Conservation (phyloP, 2,329 filamentous ascomycete species). For the Fusarium robinianum region DNA sequence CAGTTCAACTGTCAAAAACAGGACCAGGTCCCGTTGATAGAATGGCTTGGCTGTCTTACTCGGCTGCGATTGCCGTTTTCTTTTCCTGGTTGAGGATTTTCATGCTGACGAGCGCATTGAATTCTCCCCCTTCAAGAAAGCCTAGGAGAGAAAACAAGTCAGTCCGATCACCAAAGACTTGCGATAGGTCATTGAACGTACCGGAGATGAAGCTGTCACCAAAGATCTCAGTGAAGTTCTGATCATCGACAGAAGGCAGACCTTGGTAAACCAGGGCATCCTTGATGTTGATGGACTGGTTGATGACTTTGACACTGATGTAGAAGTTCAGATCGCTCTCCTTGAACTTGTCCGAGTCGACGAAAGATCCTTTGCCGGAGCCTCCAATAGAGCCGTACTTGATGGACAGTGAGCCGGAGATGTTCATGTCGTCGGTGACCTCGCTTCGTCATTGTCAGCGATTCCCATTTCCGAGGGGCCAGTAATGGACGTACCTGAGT, state of each 20-base stretch:
- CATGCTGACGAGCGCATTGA: slow-evolving; percentile 10
- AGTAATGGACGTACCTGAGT: no score
- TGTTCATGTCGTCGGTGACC: slow-evolving; percentile 8
- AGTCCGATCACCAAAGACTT: no score
- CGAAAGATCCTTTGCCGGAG: background rate
- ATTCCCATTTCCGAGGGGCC: no score
- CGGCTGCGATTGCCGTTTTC: no score
- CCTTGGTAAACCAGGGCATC: background rate
- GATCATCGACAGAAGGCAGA: background rate
- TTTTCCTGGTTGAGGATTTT: background rate
- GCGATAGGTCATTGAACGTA: background rate
- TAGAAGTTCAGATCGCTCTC: slow-evolving; percentile 11
- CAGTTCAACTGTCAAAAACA: no score
- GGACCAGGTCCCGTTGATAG: no score
- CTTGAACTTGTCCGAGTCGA: slow-evolving; percentile 13
- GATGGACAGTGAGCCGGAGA: slow-evolving; percentile 4
- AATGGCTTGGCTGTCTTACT: no score
- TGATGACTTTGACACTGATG: slow-evolving; percentile 13
- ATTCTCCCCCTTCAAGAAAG: slow-evolving; percentile 10
- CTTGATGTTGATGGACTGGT: slow-evolving; percentile 4
- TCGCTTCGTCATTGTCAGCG: no score
- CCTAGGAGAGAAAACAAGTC: background rate
- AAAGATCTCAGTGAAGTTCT: background rate
- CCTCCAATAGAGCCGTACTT: slow-evolving; percentile 3
- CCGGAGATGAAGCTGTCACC: slow-evolving; percentile 16